Percentiles rank a stretch among this genome's conserved stretches.
Evolutionary conservation across 1,284 basidiomycete genomes (phyloP).

Genomic region (Wolfiporia cocos): DNA sequence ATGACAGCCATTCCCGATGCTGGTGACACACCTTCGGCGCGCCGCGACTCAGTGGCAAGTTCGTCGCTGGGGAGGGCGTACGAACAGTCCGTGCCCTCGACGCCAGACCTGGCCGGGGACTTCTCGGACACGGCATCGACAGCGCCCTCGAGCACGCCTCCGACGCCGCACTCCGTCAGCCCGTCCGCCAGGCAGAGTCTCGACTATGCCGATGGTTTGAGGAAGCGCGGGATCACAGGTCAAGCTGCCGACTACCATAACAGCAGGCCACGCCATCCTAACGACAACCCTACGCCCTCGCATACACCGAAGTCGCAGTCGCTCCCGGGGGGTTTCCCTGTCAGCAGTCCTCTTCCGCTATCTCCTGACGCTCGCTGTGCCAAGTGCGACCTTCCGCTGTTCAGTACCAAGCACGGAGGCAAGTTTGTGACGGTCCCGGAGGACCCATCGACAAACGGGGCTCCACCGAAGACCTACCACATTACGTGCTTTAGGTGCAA

Average conservation of each 20-base stretch:
- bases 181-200: slow-evolving; percentile 20
- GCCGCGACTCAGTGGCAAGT: slow-evolving; percentile 13
- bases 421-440: slow-evolving; percentile 66
- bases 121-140: slow-evolving; percentile 43
- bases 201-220: neutral
- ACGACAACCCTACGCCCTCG: slow-evolving; percentile 12
- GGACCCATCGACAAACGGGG: slow-evolving; percentile 34
- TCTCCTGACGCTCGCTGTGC: slow-evolving; percentile 34
- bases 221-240: neutral
- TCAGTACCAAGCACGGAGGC: slow-evolving; percentile 46
- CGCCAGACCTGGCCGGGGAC: slow-evolving; percentile 59
- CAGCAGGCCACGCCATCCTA: neutral
- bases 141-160: slow-evolving; percentile 47
- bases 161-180: slow-evolving; percentile 44
- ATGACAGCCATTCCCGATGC: neutral
- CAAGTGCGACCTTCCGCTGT: slow-evolving; percentile 52
- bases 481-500: slow-evolving; percentile 67
- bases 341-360: slow-evolving; percentile 17
- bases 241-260: neutral
- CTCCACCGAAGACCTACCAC: slow-evolving; percentile 56
- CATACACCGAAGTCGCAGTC: slow-evolving; percentile 19
- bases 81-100: slow-evolving; percentile 34
- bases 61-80: slow-evolving; percentile 20
- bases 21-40: slow-evolving; percentile 8
- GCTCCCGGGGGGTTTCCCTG: slow-evolving; percentile 14